phyloP scores from a whole-genome alignment of 2,329 filamentous ascomycete genomes.

The Xylaria sp. region DNA sequence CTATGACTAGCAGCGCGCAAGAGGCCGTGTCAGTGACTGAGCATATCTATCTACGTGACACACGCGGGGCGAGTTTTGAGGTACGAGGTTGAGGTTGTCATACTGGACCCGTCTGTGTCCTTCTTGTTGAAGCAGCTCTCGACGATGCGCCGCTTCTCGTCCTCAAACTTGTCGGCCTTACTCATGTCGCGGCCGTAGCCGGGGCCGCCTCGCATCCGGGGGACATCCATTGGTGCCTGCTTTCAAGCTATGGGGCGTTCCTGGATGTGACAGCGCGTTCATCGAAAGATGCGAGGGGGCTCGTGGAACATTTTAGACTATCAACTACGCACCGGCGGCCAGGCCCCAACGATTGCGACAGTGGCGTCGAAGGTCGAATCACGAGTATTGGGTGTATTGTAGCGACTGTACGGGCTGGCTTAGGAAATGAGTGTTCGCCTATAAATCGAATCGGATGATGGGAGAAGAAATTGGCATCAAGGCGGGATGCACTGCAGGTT shows the following conservation, averaged over 20 bases:
- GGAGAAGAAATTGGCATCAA: neutral
- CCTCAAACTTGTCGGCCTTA: constrained; percentile 88
- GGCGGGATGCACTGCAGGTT: neutral
- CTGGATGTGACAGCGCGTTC: constrained; percentile 46
- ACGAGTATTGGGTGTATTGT: neutral
- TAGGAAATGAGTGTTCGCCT: constrained; percentile 7
- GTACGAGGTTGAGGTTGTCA: constrained; percentile 54
- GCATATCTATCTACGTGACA: constrained; percentile 23
- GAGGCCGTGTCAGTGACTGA: constrained; percentile 24
- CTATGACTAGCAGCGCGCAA: constrained; percentile 67
- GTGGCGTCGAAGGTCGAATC: neutral
- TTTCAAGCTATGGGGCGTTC: constrained; percentile 40
- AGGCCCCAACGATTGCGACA: neutral
- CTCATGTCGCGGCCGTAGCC: constrained; percentile 53
- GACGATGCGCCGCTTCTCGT: constrained; percentile 94
- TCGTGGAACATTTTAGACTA: constrained; percentile 46
- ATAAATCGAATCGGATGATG: constrained; percentile 8
- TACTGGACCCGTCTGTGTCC: constrained; percentile 87
- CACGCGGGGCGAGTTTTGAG: neutral
- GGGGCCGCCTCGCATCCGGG: constrained; percentile 50
- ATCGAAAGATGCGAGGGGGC: constrained; percentile 38
- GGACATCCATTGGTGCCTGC: constrained; percentile 45
- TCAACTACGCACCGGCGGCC: constrained; percentile 15
- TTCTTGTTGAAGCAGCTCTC: constrained; percentile 94
- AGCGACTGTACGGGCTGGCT: neutral